Evolutionary conservation across 306 rosid species (phyloP), one percentile per base, ranked within the genome.

Genomic region (Biancaea sappan): DNA sequence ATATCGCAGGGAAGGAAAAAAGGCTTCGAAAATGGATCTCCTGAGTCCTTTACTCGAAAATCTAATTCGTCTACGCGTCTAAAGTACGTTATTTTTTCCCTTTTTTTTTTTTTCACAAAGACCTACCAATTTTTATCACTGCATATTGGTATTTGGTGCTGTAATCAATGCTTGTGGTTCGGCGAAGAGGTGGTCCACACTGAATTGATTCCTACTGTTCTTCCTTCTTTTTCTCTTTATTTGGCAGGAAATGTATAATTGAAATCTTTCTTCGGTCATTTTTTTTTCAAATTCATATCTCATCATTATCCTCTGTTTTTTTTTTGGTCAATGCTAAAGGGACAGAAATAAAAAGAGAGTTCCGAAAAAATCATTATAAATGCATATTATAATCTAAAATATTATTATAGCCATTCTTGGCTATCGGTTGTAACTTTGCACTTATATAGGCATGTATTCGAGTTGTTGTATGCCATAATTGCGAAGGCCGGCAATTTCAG

Each of bases 1-100:
- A 14, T 86, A 51, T 9, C 50, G 22, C 85, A 34, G 13, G 60
- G 64, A 8, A 88, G 61, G 82, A 90, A 88, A 92, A 95, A 86
- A 76, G 1, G n/a, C 22, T 7, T 73, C 32, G 93, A 90, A 15
- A 77, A 48, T 79, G 83, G 77, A 74, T 74, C 65, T 44, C 74
- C 46, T 19, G 96, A 87, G 7, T 12, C 15, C 34, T 3, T 76
- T 8, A 4, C 79, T 15, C 84, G 92, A 48, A 95, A 83, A 82
- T 79, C 97, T 4, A 16, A 82, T 67, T 66, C 83, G 1, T 43
- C 84, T 15, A 46, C 81, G n/a, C 94, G 94, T 59, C 34, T 80
- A 25, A n/a, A 74, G 97, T 94, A 83, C 25, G 82, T 79, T 47
- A n/a, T n/a, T n/a, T n/a, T 22, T 16, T 41, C 15, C 32, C 13